phyloP scores from a whole-genome alignment of 345 rosid genomes.

The Populus tremula region DNA sequence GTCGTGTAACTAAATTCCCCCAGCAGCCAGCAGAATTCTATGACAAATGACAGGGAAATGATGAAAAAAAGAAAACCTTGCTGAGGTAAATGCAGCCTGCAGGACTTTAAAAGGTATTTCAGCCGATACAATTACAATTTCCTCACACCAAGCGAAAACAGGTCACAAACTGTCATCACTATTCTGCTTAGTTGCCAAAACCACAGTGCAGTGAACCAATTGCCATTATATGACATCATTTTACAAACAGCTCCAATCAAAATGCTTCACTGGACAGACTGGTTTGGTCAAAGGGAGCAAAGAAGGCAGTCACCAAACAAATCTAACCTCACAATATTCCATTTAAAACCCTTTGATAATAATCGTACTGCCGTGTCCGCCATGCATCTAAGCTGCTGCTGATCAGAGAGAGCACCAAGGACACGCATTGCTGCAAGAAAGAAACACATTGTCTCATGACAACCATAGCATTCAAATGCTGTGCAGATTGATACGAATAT shows the following conservation, averaged over 20 bases:
- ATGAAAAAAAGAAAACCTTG: conserved; percentile 8
- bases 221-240: conserved; percentile 8
- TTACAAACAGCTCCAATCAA: conserved; percentile 1
- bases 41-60: conserved; percentile 14
- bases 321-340: conserved; percentile 72
- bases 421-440: conserved; percentile 90
- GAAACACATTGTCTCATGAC: conserved; percentile 19
- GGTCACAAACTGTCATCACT: conserved; percentile 21
- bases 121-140: conserved; percentile 37
- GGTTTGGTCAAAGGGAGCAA: conserved; percentile 19
- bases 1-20: conserved; percentile 19
- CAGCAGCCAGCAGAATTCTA: conserved; percentile 15
- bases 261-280: conserved; percentile 18
- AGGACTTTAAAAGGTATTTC: conserved; percentile 9
- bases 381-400: conserved; percentile 99
- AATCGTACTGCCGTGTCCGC: conserved; percentile 97
- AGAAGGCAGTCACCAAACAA: conserved; percentile 14
- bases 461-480: conserved; percentile 1
- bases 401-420: conserved; percentile 94
- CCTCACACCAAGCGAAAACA: conserved; percentile 26
- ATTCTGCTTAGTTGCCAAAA: conserved; percentile 12
- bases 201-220: neutral
- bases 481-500: neutral
- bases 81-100: conserved; percentile 29
- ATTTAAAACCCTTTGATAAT: conserved; percentile 93